Base-by-base conservation (phyloP, 2,329 filamentous ascomycete genomes). In the Verticillium nonalfalfae region DNA sequence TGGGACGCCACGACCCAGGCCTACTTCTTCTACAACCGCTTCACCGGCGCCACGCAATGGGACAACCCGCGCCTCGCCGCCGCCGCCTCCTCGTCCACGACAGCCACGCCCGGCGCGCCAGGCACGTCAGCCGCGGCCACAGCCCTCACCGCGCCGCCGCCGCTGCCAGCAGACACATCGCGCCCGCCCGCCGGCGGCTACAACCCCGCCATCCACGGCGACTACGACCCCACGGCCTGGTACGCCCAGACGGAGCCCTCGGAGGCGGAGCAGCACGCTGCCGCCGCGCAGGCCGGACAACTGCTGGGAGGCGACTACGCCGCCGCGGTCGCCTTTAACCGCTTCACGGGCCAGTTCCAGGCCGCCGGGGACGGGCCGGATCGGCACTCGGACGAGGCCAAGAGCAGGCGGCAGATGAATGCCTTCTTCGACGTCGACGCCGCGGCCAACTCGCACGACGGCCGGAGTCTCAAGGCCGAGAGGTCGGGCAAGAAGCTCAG, bases 381-480 rank as follows among this genome's bases (percentile, higher is more conserved):
- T 59, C 85, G 88, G 59, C 90, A 93, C 78, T 90, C 87, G 67
- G 93, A 97, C 70, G 92, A 96, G 71, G 90, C 91, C 71, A 97
- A 97, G 81, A 89, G 89, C 63, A 83, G 81, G 59, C 83, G 95
- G 55, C 95, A 98, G 78, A 90, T 98, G 90, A 90, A 91, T 71
- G 91, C 93, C 50, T 98, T 89, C 76, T 99, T 98, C 74, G 94
- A 99, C 72, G 93, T 97, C 54, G 93, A 98, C 74, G 91, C 93
- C 4, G 93, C 93, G 3, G 94, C 93, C 4, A 97, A 96, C 71
- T 85, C 86, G 62, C 93, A 99, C 71, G 89, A 97, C 68, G 95
- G 95, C 1, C 85, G 89, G 62, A 97, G 93, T 71, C 79, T 99
- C 62, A 96, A 94, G 76, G 95, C 93, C 1, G 95, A 99, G 79